Conservation (phyloP, 2,329 filamentous ascomycete species). For the Claviceps citrina region DNA sequence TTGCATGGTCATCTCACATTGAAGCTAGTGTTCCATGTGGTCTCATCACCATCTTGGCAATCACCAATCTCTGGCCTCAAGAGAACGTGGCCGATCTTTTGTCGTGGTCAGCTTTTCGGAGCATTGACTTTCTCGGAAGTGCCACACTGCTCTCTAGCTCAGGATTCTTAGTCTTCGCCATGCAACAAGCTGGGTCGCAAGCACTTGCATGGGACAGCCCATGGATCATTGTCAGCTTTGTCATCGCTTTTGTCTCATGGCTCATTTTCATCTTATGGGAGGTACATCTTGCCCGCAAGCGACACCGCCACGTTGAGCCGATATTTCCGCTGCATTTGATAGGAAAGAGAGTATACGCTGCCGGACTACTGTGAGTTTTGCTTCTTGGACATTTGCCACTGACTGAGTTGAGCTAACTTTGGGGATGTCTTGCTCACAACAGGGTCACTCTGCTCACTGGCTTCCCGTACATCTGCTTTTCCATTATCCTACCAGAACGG, state of each 20-base stretch:
- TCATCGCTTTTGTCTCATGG: slow-evolving; percentile 32
- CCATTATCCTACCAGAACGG: slow-evolving; percentile 42
- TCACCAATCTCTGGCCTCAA: slow-evolving; percentile 32
- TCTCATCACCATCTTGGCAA: slow-evolving; percentile 27
- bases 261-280: slow-evolving; percentile 37
- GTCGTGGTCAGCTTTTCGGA: slow-evolving; percentile 27
- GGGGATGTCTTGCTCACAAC: background rate
- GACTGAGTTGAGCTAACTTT: background rate
- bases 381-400: background rate
- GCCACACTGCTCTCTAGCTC: slow-evolving; percentile 35
- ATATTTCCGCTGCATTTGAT: slow-evolving; percentile 39
- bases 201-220: slow-evolving; percentile 36
- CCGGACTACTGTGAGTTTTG: slow-evolving; percentile 31
- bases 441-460: slow-evolving; percentile 42
- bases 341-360: slow-evolving; percentile 32
- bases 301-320: slow-evolving; percentile 29
- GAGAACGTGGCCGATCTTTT: slow-evolving; percentile 21
- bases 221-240: slow-evolving; percentile 33
- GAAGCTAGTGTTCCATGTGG: slow-evolving; percentile 33
- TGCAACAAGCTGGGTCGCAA: slow-evolving; percentile 41
- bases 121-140: slow-evolving; percentile 38
- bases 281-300: slow-evolving; percentile 24
- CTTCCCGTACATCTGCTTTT: slow-evolving; percentile 41
- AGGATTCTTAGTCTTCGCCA: slow-evolving; percentile 37
- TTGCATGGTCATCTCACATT: slow-evolving; percentile 6